A percentile compares a stretch with the other conserved stretches of the same genome.
Evolutionary conservation across 768 basidiomycete genomes (phyloP).

Genomic region (Agaricus sinodeliciosus): DNA sequence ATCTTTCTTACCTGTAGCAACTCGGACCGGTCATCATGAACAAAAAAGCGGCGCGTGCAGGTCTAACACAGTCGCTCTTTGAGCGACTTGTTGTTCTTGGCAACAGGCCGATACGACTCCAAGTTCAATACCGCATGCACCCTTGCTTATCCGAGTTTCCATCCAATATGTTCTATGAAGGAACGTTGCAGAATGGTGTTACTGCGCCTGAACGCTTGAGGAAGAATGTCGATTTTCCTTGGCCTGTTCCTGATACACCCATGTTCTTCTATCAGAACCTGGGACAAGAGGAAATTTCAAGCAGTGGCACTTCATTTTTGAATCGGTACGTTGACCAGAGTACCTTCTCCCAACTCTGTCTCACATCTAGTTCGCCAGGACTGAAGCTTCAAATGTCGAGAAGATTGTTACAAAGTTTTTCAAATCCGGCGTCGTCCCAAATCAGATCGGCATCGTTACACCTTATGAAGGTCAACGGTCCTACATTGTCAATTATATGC

Average conservation of each 20-base stretch:
- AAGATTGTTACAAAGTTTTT: conserved; percentile 99
- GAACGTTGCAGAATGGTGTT: conserved; percentile 97
- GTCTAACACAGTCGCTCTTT: conserved; percentile 95
- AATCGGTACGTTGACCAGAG: conserved; percentile 56
- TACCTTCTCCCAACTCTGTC: conserved; percentile 11
- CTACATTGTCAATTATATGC: conserved; percentile 99
- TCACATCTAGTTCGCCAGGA: conserved; percentile 38
- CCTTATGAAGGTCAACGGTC: conserved; percentile 99
- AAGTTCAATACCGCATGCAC: conserved; percentile 99
- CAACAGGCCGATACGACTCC: conserved; percentile 95
- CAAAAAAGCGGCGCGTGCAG: conserved; percentile 99
- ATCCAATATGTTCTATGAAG: conserved; percentile 99
- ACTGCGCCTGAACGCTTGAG: conserved; percentile 95
- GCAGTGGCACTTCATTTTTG: conserved; percentile 96
- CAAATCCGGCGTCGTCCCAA: conserved; percentile 95
- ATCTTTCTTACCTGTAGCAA: conserved; percentile 45
- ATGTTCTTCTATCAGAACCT: conserved; percentile 99
- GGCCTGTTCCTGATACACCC: conserved; percentile 94
- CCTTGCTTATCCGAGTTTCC: conserved; percentile 99
- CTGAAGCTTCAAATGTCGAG: conserved; percentile 97
- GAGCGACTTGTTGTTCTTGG: conserved; percentile 93
- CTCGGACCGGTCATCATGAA: conserved; percentile 99
- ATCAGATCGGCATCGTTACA: conserved; percentile 96
- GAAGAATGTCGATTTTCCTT: conserved; percentile 99
- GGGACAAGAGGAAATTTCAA: conserved; percentile 98